Evolutionary conservation across 805 yeast species (phyloP).

Genomic region (Monosporozyma unispora): DNA sequence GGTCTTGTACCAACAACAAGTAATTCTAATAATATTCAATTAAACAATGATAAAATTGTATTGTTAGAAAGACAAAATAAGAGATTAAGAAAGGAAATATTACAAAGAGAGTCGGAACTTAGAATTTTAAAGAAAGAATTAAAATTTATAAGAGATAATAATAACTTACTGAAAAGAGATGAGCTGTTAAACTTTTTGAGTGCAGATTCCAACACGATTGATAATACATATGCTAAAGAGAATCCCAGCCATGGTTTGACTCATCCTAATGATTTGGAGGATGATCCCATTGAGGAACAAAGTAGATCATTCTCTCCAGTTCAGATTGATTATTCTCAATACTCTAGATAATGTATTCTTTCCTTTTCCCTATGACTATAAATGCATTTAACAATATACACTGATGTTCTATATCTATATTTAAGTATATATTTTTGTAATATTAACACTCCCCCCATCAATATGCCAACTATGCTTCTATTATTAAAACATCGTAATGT

Average conservation of each 20-base stretch:
- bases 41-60: conserved; percentile 4
- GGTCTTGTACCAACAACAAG: too few species aligned
- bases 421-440: not conserved
- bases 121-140: conserved; percentile 11
- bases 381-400: not conserved
- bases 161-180: conserved; percentile 1
- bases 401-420: not conserved
- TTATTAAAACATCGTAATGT: conserved; percentile 25
- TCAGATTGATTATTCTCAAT: conserved; percentile 25
- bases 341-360: conserved; percentile 6
- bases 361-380: not conserved
- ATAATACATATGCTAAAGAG: not conserved
- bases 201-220: conserved; percentile 2
- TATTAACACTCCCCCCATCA: not conserved
- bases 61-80: conserved; percentile 6
- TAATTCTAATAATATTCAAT: not conserved
- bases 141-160: conserved; percentile 11
- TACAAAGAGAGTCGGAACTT: conserved; percentile 3
- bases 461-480: conserved; percentile 15
- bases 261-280: not conserved
- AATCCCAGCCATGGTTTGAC: not conserved
- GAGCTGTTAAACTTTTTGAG: conserved; percentile 1
- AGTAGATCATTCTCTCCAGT: conserved; percentile 24
- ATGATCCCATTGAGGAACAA: conserved; percentile 14
- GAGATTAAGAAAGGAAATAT: conserved; percentile 3